Percentiles rank a stretch among this genome's conserved stretches.
phyloP scores from a whole-genome alignment of 352 stramenopile species.

The Pythium brassicae region DNA sequence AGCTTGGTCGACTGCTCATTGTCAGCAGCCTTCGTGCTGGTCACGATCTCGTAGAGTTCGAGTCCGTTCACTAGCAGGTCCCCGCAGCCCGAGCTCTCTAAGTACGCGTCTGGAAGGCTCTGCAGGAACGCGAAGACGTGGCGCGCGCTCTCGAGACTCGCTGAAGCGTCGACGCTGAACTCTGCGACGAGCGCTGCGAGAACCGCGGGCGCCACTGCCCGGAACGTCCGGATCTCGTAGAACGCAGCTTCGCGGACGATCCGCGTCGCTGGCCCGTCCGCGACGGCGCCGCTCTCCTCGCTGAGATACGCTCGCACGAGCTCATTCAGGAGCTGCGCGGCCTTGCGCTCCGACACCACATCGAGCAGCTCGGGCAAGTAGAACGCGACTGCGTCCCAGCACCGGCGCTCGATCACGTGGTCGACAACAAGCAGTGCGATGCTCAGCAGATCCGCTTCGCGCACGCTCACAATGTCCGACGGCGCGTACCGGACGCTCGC shows the following conservation, averaged over 20 bases:
- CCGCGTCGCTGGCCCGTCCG: constrained; percentile 25
- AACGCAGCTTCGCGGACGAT: constrained; percentile 73
- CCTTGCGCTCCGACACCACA: constrained; percentile 20
- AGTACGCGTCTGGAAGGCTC: constrained; percentile 29
- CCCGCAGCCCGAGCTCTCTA: constrained; percentile 16
- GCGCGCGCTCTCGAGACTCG: not conserved
- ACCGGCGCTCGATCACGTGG: constrained; percentile 52
- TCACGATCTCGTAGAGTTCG: constrained; percentile 5
- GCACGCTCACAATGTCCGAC: constrained; percentile 8
- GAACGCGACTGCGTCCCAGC: constrained; percentile 71
- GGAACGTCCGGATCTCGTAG: constrained; percentile 70
- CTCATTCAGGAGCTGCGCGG: constrained; percentile 24
- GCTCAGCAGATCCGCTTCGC: constrained; percentile 18
- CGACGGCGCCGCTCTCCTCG: constrained; percentile 14
- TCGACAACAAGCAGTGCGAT: constrained; percentile 46
- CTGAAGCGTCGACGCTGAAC: not conserved
- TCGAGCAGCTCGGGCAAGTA: constrained; percentile 61
- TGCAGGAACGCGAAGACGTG: constrained; percentile 29
- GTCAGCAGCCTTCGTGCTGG: not conserved
- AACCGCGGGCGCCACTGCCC: constrained; percentile 30
- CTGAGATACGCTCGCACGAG: constrained; percentile 31
- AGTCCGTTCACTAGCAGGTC: constrained; percentile 15
- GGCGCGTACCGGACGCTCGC: constrained; percentile 14
- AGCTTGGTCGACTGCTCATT: not conserved
- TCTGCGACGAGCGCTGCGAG: constrained; percentile 23